Percentiles rank a stretch among this genome's conserved stretches.
phyloP scores from a whole-genome alignment of 192 early-diverging fungal species.

The Gigaspora rosea region DNA sequence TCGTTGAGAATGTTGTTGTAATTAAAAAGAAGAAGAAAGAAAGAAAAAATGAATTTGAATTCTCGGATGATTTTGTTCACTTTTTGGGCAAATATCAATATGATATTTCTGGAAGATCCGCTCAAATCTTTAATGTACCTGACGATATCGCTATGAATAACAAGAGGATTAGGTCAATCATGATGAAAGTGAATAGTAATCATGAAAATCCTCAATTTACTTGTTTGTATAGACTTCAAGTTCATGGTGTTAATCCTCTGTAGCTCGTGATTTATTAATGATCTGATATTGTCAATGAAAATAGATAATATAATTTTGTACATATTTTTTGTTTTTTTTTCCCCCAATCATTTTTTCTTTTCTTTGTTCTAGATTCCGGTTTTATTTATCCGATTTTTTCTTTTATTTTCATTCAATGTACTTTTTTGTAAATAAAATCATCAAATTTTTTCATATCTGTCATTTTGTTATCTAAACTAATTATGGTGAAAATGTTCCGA shows the following conservation, averaged over 20 bases:
- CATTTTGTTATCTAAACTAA: no score
- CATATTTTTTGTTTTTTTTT: neutral
- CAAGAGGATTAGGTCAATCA: neutral
- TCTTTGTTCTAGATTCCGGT: no score
- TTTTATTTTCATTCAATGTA: no score
- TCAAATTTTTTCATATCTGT: no score
- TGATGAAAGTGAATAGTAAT: conserved; percentile 6
- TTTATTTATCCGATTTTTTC: no score
- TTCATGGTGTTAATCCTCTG: neutral
- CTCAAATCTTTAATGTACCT: neutral
- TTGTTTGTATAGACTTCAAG: conserved; percentile 22
- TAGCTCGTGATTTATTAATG: neutral
- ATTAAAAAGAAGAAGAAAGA: neutral
- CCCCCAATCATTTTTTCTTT: neutral
- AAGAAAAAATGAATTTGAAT: neutral
- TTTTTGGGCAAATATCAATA: conserved; percentile 12
- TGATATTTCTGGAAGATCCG: neutral
- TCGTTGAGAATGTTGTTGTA: neutral
- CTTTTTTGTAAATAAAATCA: no score
- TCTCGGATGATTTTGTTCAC: neutral
- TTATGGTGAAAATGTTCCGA: no score
- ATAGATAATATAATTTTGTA: no score
- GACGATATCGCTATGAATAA: neutral
- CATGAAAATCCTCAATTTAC: conserved; percentile 21
- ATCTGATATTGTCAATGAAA: no score